Base-by-base conservation (phyloP, 2,329 filamentous ascomycete species). In the Thielaviopsis cerberus region DNA sequence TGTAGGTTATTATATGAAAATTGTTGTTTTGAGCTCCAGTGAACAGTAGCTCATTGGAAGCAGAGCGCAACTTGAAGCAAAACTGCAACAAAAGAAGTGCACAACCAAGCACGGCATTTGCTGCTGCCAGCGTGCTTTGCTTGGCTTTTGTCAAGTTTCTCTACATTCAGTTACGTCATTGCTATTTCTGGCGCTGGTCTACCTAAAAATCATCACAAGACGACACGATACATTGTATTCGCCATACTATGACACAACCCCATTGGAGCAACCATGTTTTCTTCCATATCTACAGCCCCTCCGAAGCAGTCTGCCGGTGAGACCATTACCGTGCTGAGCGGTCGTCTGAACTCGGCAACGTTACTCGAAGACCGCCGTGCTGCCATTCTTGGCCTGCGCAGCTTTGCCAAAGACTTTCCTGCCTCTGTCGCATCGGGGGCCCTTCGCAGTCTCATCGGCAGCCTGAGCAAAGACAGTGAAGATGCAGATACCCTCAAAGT, bases 401-500 rank as follows among this genome's bases (percentile, higher is more conserved):
- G 90, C 72, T 97, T 98, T 69, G 88, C 92, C 50, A 97, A 97
- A 71, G 83, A 94, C 62, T 97, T 91, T 65, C 94, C 92, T 41
- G 94, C 94, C 15, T 94, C 90, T 7, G 92, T 98, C 37, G 88
- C 94, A 1, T 96, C 90, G 3, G 90, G 89, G 45, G 88, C 90
- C n/a, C 74, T 98, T 53, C 80, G 91, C 62, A 88, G 86, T 59
- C 76, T 98, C 59, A 97, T 98, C 63, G 82, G 80, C 13, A 88
- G 86, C 65, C 73, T 98, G 57, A 81, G 81, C 63, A 89, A 88
- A 67, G 92, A 98, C 77, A 82, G 81, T 61, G 88, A 94, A 68
- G 92, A 98, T 76, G 85, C 95, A 59, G 92, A 98, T 69, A 98
- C 94, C 4, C 85, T 94, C 68, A 94, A 96, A 72, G 82, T 94